A percentile compares a stretch with the other conserved stretches of the same genome.
Conservation (phyloP, 164 flowering plant genomes). For the Umbilicus rupestris region DNA sequence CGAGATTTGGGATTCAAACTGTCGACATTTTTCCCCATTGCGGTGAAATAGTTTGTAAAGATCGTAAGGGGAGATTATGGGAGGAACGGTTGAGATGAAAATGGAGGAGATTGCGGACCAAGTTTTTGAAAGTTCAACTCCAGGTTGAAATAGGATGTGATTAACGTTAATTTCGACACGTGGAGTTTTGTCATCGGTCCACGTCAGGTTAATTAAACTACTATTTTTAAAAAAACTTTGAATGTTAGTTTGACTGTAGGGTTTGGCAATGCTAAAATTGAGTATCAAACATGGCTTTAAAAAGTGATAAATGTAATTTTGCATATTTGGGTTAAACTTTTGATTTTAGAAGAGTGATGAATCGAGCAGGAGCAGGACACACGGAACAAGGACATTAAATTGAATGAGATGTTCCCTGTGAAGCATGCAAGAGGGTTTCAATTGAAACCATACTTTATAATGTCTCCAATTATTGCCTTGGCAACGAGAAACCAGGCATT, state of each 20-base stretch:
- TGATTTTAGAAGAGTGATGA: no score
- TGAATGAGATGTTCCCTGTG: conserved; percentile 9
- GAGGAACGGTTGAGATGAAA: conserved; percentile 41
- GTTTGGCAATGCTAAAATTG: background rate
- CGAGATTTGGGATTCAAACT: conserved; percentile 29
- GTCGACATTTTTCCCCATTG: conserved; percentile 14
- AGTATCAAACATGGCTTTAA: background rate
- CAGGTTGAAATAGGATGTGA: conserved; percentile 10
- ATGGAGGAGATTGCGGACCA: conserved; percentile 31
- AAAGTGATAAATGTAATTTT: background rate
- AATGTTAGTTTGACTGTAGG: background rate
- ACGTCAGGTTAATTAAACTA: background rate
- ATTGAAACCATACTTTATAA: background rate
- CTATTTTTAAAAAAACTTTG: background rate
- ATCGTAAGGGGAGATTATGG: conserved; percentile 4
- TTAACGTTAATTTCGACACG: conserved; percentile 26
- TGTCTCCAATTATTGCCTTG: background rate
- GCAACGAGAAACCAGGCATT: background rate
- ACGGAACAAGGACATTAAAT: background rate
- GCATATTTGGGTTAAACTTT: background rate
- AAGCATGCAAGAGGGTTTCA: conserved; percentile 1
- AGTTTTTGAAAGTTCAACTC: background rate
- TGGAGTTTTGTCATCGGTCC: conserved; percentile 3
- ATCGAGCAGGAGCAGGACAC: background rate
- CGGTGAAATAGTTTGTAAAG: background rate